phyloP scores from a whole-genome alignment of 2,329 filamentous ascomycete genomes.

The Fusarium pseudoanthophilum region DNA sequence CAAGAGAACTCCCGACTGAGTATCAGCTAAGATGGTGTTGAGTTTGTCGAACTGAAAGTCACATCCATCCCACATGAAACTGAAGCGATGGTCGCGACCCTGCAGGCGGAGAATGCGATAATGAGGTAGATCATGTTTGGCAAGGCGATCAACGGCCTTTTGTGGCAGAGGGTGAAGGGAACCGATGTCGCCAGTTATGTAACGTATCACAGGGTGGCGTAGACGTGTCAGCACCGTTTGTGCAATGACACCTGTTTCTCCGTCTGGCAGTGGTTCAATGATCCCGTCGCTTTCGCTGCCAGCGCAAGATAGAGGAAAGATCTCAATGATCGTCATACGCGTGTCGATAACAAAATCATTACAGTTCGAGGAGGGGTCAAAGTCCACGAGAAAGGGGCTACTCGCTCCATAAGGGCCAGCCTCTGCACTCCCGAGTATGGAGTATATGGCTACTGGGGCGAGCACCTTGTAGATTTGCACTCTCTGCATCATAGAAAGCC shows the following conservation, averaged over 20 bases:
- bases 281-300: neutral
- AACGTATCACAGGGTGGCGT: slow-evolving; percentile 57
- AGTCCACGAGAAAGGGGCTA: slow-evolving; percentile 45
- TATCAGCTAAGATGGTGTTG: slow-evolving; percentile 34
- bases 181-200: slow-evolving; percentile 55
- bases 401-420: slow-evolving; percentile 53
- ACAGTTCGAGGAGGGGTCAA: slow-evolving; percentile 1
- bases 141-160: slow-evolving; percentile 15
- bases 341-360: slow-evolving; percentile 54
- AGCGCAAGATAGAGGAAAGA: slow-evolving; percentile 44
- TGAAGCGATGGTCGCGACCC: slow-evolving; percentile 56
- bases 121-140: slow-evolving; percentile 38
- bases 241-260: slow-evolving; percentile 52
- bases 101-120: slow-evolving; percentile 51
- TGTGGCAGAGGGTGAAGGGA: slow-evolving; percentile 52
- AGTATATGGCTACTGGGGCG: slow-evolving; percentile 50
- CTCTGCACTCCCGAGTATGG: slow-evolving; percentile 56
- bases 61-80: slow-evolving; percentile 54
- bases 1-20: slow-evolving; percentile 49
- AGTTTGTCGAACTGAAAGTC: slow-evolving; percentile 53
- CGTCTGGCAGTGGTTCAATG: slow-evolving; percentile 41
- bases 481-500: slow-evolving; percentile 49
- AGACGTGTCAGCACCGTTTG: slow-evolving; percentile 56
- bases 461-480: slow-evolving; percentile 47
- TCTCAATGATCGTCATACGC: slow-evolving; percentile 51